phyloP scores from a whole-genome alignment of 1,284 basidiomycete species.

The Xerocomus amazonicus region DNA sequence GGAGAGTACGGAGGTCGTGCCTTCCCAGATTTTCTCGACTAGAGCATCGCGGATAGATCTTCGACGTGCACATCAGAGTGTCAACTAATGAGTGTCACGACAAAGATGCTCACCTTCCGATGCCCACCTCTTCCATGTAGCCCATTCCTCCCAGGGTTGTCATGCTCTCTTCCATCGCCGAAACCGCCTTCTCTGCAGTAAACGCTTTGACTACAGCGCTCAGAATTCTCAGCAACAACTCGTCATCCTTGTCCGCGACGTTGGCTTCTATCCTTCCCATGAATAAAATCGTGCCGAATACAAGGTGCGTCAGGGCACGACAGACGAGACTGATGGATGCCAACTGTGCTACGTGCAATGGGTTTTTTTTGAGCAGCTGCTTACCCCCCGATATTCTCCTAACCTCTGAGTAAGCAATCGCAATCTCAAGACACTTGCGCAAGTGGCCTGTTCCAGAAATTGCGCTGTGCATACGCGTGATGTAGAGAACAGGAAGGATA shows the following conservation, averaged over 20 bases:
- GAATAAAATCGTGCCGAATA: slow-evolving; percentile 55
- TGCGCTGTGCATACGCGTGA: slow-evolving; percentile 73
- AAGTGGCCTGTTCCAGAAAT: slow-evolving; percentile 54
- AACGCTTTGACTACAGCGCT: slow-evolving; percentile 75
- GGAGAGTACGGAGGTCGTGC: slow-evolving; percentile 64
- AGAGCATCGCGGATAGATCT: slow-evolving; percentile 60
- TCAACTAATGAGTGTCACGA: neutral
- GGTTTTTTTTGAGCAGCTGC: slow-evolving; percentile 49
- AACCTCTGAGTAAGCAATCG: slow-evolving; percentile 57
- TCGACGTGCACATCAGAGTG: neutral
- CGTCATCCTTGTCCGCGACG: slow-evolving; percentile 46
- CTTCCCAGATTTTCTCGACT: slow-evolving; percentile 85
- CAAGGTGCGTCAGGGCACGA: slow-evolving; percentile 61
- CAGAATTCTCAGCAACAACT: slow-evolving; percentile 56
- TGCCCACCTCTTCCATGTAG: slow-evolving; percentile 78
- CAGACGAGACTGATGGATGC: slow-evolving; percentile 59
- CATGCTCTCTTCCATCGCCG: slow-evolving; percentile 74
- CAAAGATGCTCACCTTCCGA: slow-evolving; percentile 47
- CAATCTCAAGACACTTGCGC: slow-evolving; percentile 63
- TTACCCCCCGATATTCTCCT: slow-evolving; percentile 51
- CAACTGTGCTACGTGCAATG: slow-evolving; percentile 62
- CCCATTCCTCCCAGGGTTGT: slow-evolving; percentile 72
- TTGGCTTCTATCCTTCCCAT: slow-evolving; percentile 63
- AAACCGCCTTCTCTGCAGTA: slow-evolving; percentile 58
- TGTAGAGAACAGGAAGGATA: slow-evolving; percentile 71